Evolutionary conservation across 345 rosid species (phyloP), one percentile per base, ranked within the genome.

Genomic region (Aquilaria sinensis): DNA sequence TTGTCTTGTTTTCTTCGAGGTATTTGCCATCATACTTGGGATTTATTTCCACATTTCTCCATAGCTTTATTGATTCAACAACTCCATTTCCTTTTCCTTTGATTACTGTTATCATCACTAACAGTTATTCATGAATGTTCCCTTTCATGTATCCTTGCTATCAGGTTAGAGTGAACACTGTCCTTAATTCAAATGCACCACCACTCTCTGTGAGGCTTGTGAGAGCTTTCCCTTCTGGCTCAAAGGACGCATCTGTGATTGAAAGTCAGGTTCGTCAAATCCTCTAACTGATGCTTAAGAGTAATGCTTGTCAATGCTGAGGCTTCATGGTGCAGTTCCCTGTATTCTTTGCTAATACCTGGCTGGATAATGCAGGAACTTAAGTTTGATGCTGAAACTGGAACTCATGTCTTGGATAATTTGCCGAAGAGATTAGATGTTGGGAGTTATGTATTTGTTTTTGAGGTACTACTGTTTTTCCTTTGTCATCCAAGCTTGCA

Each of bases 151-250:
- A 37, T 37, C 43, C 23, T 37, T 64, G 14, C 70, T 4, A 70
- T 62, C 81, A 95, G 99, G 96, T 91, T 70, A 82, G 65, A 75
- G 96, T 95, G 62, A 85, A 76, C 74, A 91, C 97, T 31, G 96
- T 81, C 7, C 86, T 91, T 47, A 94, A 96, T 64, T 83, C 96
- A 55, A 84, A 72, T 74, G 84, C 92, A 68, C 99, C 99, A 58
- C 77, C 93, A 57, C 74, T 91, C 70, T 78, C 77, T 45, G 89
- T 95, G 78, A 85, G 84, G 74, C 86, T 91, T 64, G 73, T 77
- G 47, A 78, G 74, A 53, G 90, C 81, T 65, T 75, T 70, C 58
- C 69, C 68, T 58, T 73, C 81, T 67, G 77, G 75, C 73, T 68
- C 77, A 58, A 83, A 81, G 79, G 83, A 71, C 70, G 66, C 77